Conservation (phyloP, 352 stramenopile genomes). For the Phytophthora sojae region DNA sequence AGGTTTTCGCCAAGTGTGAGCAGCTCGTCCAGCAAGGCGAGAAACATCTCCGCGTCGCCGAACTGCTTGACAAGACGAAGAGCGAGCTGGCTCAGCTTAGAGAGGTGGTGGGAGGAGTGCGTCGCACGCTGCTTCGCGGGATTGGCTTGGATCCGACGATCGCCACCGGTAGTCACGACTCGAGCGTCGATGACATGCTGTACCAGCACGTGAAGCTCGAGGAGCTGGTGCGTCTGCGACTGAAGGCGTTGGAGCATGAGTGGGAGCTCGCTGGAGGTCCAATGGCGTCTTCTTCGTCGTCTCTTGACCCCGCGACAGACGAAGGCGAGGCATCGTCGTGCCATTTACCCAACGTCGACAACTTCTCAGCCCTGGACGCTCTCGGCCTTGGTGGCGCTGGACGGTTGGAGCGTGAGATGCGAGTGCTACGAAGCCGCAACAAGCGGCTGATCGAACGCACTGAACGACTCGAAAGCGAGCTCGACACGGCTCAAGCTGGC, state of each 20-base stretch:
- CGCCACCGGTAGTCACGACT: conserved; percentile 25
- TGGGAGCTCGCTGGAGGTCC: conserved; percentile 50
- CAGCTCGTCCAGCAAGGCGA: too few species aligned
- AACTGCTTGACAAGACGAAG: conserved; percentile 55
- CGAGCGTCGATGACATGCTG: conserved; percentile 51
- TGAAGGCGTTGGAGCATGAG: conserved; percentile 74
- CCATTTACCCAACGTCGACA: conserved; percentile 67
- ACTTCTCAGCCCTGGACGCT: conserved; percentile 68
- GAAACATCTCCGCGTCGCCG: conserved; percentile 57
- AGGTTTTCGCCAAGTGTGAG: too few species aligned
- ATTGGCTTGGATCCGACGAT: conserved; percentile 54
- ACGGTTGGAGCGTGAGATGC: conserved; percentile 75
- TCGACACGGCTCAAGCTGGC: too few species aligned
- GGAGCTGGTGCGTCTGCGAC: conserved; percentile 72
- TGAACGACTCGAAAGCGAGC: too few species aligned
- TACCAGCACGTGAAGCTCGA: conserved; percentile 79
- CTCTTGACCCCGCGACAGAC: conserved; percentile 13
- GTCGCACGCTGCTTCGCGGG: conserved; percentile 56
- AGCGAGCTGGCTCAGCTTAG: conserved; percentile 50
- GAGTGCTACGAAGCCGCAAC: conserved; percentile 72
- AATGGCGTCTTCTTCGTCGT: neutral
- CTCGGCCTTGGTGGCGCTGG: conserved; percentile 60
- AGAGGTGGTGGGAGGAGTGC: conserved; percentile 61
- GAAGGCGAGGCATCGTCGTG: conserved; percentile 27
- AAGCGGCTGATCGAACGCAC: too few species aligned